Base-by-base conservation (phyloP, 2,329 filamentous ascomycete genomes). In the Xylaria sp. region DNA sequence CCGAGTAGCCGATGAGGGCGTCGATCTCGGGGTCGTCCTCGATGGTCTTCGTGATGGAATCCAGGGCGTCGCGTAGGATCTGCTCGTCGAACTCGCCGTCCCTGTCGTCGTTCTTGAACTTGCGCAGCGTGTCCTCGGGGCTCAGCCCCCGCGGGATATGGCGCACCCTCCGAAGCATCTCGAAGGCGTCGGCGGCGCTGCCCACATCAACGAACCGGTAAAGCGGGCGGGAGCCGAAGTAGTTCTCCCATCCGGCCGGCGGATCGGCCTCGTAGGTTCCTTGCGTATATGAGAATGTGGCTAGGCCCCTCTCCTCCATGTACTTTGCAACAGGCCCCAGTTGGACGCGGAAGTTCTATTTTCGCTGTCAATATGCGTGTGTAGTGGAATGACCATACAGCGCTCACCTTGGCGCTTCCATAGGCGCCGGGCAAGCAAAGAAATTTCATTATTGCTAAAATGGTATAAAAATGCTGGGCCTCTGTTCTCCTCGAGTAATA, bases 1-100 rank as follows among this genome's bases (percentile, higher is more conserved):
- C 77, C 1, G 76, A 78, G 53, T 79, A 80, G 1, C 78, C 77
- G 29, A 80, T 68, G 17, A 80, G 71, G 1, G 75, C 78, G 44
- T 76, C 72, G 49, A 79, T 69, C 24, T 71, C 69, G 2, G 67
- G 64, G 7, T 73, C 67, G 16, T 70, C 64, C 17, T 75, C 71
- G 49, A 77, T 64, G 0, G 67, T 66, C 4, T 66, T 54, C 53
- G 74, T 71, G 2, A 76, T 39, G n/a, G 65, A 60, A 4, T 72
- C 62, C 24, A 76, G 57, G 1, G 59, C 50, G 11, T 46, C 40
- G 20, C 51, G 52, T 37, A 61, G 52, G 4, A 49, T 8, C 4
- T 17, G 20, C 54, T 52, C 53, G 44, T 58, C 48, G 21, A 18
- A 24, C 4, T 49, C 37, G 34, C 38, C 19, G 0, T 50, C 44